phyloP scores from a whole-genome alignment of 768 basidiomycete genomes.

The Agrocybe pediades region DNA sequence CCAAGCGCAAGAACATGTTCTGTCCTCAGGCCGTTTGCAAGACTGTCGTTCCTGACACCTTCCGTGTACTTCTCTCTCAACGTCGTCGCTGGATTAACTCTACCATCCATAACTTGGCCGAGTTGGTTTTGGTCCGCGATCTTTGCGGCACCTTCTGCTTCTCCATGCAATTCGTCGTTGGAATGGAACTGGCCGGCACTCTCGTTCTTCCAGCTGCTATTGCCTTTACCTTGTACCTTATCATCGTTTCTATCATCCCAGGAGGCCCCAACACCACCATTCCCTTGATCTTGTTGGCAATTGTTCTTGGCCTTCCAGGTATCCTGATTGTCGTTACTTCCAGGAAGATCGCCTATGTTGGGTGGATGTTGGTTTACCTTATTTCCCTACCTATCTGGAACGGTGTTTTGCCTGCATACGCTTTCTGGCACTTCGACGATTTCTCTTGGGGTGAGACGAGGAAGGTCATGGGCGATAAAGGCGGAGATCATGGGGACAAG shows the following conservation, averaged over 20 bases:
- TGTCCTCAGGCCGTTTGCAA: conserved; percentile 99
- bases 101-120: conserved; percentile 96
- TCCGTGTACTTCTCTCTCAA: conserved; percentile 90
- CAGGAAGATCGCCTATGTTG: conserved; percentile 89
- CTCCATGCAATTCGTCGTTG: conserved; percentile 99
- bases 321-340: conserved; percentile 95
- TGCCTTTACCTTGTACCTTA: conserved; percentile 93
- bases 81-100: conserved; percentile 99
- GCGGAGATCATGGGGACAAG: conserved; percentile 81
- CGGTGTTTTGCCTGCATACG: conserved; percentile 90
- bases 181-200: conserved; percentile 97
- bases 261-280: conserved; percentile 78
- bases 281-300: conserved; percentile 88
- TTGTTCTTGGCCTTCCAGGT: conserved; percentile 96
- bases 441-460: conserved; percentile 98
- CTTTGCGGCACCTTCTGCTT: conserved; percentile 99
- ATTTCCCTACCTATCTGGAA: conserved; percentile 96
- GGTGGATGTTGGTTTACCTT: conserved; percentile 97
- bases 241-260: conserved; percentile 86
- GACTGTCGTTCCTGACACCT: conserved; percentile 97
- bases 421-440: conserved; percentile 99
- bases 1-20: conserved; percentile 98
- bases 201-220: conserved; percentile 97
- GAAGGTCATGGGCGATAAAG: conserved; percentile 73
- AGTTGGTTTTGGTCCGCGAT: conserved; percentile 91